Percentiles rank a stretch among this genome's conserved stretches.
Evolutionary conservation across 495 filamentous ascomycete species (phyloP).

Genomic region (Aspergillus carlsbadensis): DNA sequence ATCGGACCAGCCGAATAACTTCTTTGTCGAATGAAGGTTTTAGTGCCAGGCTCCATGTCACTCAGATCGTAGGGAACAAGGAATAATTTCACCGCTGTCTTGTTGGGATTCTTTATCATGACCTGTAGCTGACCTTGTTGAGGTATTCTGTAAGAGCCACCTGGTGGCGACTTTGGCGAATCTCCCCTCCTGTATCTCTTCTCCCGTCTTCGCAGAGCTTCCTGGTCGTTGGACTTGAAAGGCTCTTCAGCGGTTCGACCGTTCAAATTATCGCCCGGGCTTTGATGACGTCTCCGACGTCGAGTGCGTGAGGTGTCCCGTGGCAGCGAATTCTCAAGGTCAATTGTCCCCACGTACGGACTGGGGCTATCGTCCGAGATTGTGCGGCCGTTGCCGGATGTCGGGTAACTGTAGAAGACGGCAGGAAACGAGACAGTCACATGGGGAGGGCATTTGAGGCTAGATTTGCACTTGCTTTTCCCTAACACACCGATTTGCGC

Average conservation of each 20-base stretch:
- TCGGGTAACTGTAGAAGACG: constrained; percentile 91
- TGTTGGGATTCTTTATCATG: constrained; percentile 95
- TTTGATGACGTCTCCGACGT: constrained; percentile 46
- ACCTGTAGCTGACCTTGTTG: constrained; percentile 95
- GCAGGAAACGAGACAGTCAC: constrained; percentile 92
- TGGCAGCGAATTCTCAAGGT: constrained; percentile 76
- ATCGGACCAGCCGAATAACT: constrained; percentile 89
- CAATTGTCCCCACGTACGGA: constrained; percentile 92
- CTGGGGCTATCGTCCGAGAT: constrained; percentile 80
- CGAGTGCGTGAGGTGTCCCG: constrained; percentile 42
- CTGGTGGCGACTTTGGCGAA: constrained; percentile 72
- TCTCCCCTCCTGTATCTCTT: constrained; percentile 61
- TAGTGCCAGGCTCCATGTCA: constrained; percentile 94
- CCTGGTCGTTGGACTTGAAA: constrained; percentile 18
- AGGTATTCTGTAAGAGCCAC: constrained; percentile 91
- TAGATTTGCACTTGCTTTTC: constrained; percentile 83
- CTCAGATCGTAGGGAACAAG: constrained; percentile 90
- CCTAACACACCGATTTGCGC: constrained; percentile 96
- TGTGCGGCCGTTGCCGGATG: constrained; percentile 57
- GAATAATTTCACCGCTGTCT: constrained; percentile 93
- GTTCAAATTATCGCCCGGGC: constrained; percentile 34
- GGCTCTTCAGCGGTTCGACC: constrained; percentile 14
- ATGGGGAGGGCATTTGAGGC: constrained; percentile 83
- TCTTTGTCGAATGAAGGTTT: constrained; percentile 95
- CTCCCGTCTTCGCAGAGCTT: constrained; percentile 36